Evolutionary conservation across 352 stramenopile genomes (phyloP).

Genomic region (Pythium guiyangense): DNA sequence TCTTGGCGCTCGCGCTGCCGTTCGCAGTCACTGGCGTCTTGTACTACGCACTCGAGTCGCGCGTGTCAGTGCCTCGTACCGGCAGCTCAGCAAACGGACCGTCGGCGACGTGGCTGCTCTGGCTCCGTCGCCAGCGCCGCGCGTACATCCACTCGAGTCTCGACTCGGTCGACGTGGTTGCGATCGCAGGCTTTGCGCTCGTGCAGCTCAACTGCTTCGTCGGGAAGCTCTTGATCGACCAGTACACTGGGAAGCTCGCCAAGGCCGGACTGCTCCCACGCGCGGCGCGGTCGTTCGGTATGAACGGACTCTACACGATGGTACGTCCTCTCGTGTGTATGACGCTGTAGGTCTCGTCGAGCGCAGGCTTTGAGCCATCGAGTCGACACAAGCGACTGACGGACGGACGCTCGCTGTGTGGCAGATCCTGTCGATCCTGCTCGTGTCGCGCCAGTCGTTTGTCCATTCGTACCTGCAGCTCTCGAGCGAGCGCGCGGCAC

Average conservation of each 20-base stretch:
- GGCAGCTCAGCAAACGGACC: background rate
- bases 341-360: background rate
- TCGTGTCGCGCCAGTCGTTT: slow-evolving; percentile 63
- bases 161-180: slow-evolving; percentile 46
- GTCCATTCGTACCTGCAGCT: slow-evolving; percentile 50
- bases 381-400: background rate
- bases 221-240: slow-evolving; percentile 62
- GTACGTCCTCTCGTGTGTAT: slow-evolving; percentile 4
- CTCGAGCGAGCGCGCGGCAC: slow-evolving; percentile 47
- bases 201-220: slow-evolving; percentile 63
- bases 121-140: slow-evolving; percentile 22
- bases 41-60: slow-evolving; percentile 35
- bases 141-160: slow-evolving; percentile 16
- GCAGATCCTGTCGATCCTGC: slow-evolving; percentile 47
- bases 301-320: slow-evolving; percentile 61
- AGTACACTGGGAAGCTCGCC: slow-evolving; percentile 57
- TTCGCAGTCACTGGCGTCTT: slow-evolving; percentile 29
- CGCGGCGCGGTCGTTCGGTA: slow-evolving; percentile 48
- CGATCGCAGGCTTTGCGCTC: slow-evolving; percentile 33
- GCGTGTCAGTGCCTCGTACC: background rate
- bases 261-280: slow-evolving; percentile 48
- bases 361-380: too few species aligned
- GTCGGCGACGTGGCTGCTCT: slow-evolving; percentile 12
- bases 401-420: background rate
- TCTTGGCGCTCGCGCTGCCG: slow-evolving; percentile 27